Evolutionary conservation across 225 moss, liverwort and hornwort species (phyloP).

Genomic region (Polytrichum commune): DNA sequence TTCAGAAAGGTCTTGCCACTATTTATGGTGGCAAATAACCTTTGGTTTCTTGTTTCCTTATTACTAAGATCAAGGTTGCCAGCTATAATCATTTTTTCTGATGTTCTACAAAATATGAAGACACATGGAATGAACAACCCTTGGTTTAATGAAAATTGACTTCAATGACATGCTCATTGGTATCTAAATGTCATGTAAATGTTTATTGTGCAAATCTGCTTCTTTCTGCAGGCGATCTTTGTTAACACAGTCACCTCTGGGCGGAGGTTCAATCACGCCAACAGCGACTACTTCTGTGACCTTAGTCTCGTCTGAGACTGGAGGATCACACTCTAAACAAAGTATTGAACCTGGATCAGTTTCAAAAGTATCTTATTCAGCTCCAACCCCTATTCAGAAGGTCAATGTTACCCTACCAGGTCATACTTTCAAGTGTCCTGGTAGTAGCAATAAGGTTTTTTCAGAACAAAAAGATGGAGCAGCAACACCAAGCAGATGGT

Average conservation of each 20-base stretch:
- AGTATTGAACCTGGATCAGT: constrained; percentile 25
- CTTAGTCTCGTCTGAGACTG: constrained; percentile 42
- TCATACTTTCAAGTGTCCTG: constrained; percentile 21
- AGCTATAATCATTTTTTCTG: no score
- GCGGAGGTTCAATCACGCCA: constrained; percentile 26
- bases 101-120: no score
- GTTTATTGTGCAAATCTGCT: not conserved
- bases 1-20: not conserved
- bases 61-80: no score
- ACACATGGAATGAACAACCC: no score
- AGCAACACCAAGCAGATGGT: constrained; percentile 12
- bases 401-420: constrained; percentile 21
- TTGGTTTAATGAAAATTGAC: no score
- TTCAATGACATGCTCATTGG: no score
- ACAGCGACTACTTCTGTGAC: constrained; percentile 33
- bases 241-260: constrained; percentile 55
- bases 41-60: not conserved
- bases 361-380: constrained; percentile 16
- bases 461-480: constrained; percentile 7
- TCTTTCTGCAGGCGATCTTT: constrained; percentile 48
- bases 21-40: not conserved
- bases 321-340: constrained; percentile 41
- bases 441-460: constrained; percentile 24
- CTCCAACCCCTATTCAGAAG: constrained; percentile 14
- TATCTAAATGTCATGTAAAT: no score